Base-by-base conservation (phyloP, 345 rosid genomes). In the Draba incana region DNA sequence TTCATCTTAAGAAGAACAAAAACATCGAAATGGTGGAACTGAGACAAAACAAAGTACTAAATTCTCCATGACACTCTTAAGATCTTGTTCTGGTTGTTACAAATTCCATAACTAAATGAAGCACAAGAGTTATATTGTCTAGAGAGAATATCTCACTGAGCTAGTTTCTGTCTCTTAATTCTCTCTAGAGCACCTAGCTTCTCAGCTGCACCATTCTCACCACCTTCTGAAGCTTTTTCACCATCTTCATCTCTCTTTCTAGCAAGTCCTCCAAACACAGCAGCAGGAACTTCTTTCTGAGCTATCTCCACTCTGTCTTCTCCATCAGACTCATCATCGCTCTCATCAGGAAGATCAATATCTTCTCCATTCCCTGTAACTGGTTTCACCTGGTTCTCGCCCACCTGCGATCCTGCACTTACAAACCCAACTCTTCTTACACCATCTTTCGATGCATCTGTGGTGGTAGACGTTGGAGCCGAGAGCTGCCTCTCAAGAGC, bases 101-200 rank as follows among this genome's bases (percentile, higher is more conserved):
- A 20, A 20, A 20, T 20, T 20, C 20, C 20, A 20, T 0, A 20
- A 20, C 4, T 24, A 50, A 10, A 5, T 25, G 11, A 37, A 71
- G 64, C 25, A 25, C 63, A 27, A 25, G 69, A 47, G 35, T 55
- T 15, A 45, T 13, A 45, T 13, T 64, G 48, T 44, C 45, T 43
- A 61, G 5, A 31, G 5, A 2, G 4, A 28, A 30, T 13, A 10
- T 16, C 20, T 48, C 30, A 71, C 52, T 73, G 71, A 25, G 2
- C 48, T 16, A 60, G 54, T 71, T 81, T 90, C 65, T 53, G 85
- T 75, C 97, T 82, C 78, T 93, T 93, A 1, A 93, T 84, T 68
- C 96, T 84, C 83, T 85, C 96, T 0, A 87, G 77, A 47, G 97
- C 98, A 23, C 98, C 98, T 0, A 90, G 83, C n/a, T 75, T 44